Evolutionary conservation across 2,329 filamentous ascomycete genomes (phyloP).

Genomic region (Neonectria ditissima): DNA sequence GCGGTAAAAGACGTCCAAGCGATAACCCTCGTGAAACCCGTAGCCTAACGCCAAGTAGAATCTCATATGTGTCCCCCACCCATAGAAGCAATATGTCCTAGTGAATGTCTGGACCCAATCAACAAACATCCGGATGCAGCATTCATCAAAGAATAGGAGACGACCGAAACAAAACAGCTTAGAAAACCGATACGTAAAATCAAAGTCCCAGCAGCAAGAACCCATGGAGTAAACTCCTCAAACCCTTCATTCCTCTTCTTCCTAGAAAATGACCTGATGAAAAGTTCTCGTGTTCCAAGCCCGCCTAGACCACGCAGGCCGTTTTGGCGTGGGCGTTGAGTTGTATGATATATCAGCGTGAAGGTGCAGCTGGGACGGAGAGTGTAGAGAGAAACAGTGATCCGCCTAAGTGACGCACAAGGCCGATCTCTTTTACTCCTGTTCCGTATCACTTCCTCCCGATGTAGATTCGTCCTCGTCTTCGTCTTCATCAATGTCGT

Average conservation of each 20-base stretch:
- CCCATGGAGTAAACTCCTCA: conserved; percentile 22
- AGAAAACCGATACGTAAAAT: neutral
- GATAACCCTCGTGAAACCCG: conserved; percentile 31
- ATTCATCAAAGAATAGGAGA: conserved; percentile 11
- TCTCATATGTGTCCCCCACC: conserved; percentile 37
- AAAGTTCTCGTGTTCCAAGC: conserved; percentile 31
- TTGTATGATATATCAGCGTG: conserved; percentile 38
- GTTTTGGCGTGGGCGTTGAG: conserved; percentile 32
- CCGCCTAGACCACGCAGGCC: conserved; percentile 27
- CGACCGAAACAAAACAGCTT: conserved; percentile 1
- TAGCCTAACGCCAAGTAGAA: conserved; percentile 42
- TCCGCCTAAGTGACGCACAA: neutral
- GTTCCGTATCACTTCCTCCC: conserved; percentile 47
- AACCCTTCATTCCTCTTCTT: conserved; percentile 14
- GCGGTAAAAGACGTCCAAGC: conserved; percentile 17
- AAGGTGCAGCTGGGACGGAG: neutral
- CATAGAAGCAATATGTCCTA: conserved; percentile 15
- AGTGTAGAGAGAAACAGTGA: neutral
- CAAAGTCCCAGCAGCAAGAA: conserved; percentile 13
- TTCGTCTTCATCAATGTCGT: conserved; percentile 27
- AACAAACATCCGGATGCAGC: conserved; percentile 18
- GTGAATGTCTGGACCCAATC: conserved; percentile 21
- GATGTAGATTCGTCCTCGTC: conserved; percentile 32
- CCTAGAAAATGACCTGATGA: conserved; percentile 10
- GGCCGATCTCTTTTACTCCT: conserved; percentile 29